Percentiles rank a stretch among this genome's conserved stretches.
Evolutionary conservation across 352 stramenopile species (phyloP).

Genomic region (Pythium rhizo-oryzae): DNA sequence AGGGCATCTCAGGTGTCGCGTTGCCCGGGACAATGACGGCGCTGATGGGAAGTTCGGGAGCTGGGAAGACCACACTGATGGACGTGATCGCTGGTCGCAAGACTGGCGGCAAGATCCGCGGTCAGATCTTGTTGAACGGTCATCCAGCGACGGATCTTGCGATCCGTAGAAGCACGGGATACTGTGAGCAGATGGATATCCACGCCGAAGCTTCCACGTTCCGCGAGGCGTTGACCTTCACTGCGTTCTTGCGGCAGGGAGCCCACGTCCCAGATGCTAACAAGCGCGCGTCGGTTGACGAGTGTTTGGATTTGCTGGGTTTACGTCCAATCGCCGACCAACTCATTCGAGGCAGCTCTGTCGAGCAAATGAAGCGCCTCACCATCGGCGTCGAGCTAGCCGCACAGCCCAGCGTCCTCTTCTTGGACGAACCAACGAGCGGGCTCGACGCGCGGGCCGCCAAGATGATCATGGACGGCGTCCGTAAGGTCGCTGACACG

Average conservation of each 20-base stretch:
- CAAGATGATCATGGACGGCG: constrained; percentile 77
- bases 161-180: constrained; percentile 1
- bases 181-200: constrained; percentile 9
- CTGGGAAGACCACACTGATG: constrained; percentile 1
- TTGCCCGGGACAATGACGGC: constrained; percentile 22
- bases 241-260: not conserved
- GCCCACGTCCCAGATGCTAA: not conserved
- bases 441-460: constrained; percentile 52
- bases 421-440: constrained; percentile 86
- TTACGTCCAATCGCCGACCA: constrained; percentile 17
- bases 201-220: not conserved
- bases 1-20: constrained; percentile 3
- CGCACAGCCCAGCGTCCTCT: constrained; percentile 78
- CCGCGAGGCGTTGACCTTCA: constrained; percentile 3
- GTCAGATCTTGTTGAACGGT: constrained; percentile 14
- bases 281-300: not conserved
- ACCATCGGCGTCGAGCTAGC: constrained; percentile 93
- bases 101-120: not conserved
- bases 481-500: not conserved
- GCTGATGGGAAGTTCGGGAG: constrained; percentile 17
- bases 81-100: constrained; percentile 5
- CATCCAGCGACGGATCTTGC: constrained; percentile 4
- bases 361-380: constrained; percentile 56
- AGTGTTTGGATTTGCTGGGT: not conserved
- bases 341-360: constrained; percentile 42